Conservation (phyloP, 2,329 filamentous ascomycete species). For the Sclerotinia spermophila region DNA sequence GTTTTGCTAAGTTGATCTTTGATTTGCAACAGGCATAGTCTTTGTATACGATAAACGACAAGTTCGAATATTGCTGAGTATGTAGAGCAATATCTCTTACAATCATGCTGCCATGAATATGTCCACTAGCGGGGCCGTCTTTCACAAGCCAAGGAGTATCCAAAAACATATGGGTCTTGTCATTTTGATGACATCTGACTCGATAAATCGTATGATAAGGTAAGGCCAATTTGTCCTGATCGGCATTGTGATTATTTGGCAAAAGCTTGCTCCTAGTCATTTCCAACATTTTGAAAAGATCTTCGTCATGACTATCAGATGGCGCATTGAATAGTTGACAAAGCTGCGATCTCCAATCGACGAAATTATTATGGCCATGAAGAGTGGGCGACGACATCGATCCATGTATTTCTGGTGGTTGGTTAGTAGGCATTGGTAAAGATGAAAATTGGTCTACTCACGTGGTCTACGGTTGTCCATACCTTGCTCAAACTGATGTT, state of each 20-base stretch:
- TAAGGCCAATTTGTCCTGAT: conserved; percentile 9
- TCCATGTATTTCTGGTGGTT: conserved; percentile 2
- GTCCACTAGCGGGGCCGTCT: not conserved
- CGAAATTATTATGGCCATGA: conserved; percentile 6
- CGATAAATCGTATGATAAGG: conserved; percentile 19
- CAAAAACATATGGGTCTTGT: conserved; percentile 10
- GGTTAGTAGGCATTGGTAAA: not conserved
- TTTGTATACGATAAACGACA: conserved; percentile 17
- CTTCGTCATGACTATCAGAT: conserved; percentile 15
- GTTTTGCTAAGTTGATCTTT: not conserved
- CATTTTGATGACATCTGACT: conserved; percentile 9
- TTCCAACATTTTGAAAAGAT: conserved; percentile 16
- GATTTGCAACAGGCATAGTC: conserved; percentile 11
- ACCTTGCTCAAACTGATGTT: conserved; percentile 14
- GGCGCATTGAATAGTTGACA: conserved; percentile 18
- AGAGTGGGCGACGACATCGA: conserved; percentile 13
- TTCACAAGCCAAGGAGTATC: conserved; percentile 13
- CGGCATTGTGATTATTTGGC: not conserved
- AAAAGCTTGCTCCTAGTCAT: conserved; percentile 12
- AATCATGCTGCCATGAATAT: conserved; percentile 15
- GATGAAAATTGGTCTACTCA: not conserved
- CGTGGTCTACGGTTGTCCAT: conserved; percentile 13
- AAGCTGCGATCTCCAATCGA: conserved; percentile 17
- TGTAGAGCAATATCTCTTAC: conserved; percentile 13
- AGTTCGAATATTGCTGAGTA: conserved; percentile 6